Evolutionary conservation across 495 filamentous ascomycete genomes (phyloP), one percentile per base, ranked within the genome.

Genomic region (Cryomyces minteri): DNA sequence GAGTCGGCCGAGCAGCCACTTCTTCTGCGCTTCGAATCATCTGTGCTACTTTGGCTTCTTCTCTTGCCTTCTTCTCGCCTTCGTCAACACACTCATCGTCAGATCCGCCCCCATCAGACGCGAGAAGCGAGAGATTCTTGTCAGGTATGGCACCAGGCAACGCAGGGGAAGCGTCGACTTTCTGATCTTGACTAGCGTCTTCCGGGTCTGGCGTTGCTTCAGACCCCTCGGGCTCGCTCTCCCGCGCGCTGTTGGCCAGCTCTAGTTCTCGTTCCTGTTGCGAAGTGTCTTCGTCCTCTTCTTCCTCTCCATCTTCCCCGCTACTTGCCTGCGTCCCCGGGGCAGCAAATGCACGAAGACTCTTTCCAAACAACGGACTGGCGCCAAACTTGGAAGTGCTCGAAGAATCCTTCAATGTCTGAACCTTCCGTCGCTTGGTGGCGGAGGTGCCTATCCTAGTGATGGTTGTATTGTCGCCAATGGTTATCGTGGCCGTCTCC

Each of bases 401-500:
- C 7, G 47, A 50, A 37, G 9, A 9, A 9, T 54, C 52, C 34
- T 55, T 48, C 4, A 58, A 53, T 28, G 43, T 52, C 41, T 59
- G 48, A 6, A 60, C 54, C 14, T 59, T 48, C 25, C 65, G 55
- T 43, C 67, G 68, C 46, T 62, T 66, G 31, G 62, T 59, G 1
- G 58, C 33, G 43, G 65, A 62, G 51, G 63, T 70, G 9, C 75
- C 76, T 47, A 82, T 59, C 39, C 72, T 63, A 0, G 72, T 70
- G 5, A 67, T 86, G 18, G 86, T 76, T 0, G 84, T 86, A 36
- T 73, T 75, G 44, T 82, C 72, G 4, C 85, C 88, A 44, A 96
- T 82, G 0, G 85, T 94, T 31, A 96, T 90, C 3, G 84, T 94
- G 31, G 88, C 87, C 42, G 78, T 66, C 56, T 86, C 80, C n/a